Conservation (phyloP, 164 flowering plant genomes). For the Kingdonia uniflora region DNA sequence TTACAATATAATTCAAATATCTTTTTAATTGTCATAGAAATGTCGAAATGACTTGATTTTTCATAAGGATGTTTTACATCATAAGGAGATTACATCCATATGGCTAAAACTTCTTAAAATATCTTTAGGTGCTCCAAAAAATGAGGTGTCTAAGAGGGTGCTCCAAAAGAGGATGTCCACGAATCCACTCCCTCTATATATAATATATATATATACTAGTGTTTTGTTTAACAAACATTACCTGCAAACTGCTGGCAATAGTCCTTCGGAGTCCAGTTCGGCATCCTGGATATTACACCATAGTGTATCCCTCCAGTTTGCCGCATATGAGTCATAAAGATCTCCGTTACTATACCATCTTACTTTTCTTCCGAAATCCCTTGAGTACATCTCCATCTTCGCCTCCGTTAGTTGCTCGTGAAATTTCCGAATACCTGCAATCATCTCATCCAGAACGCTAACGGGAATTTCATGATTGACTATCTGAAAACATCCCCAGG, state of each 20-base stretch:
- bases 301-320: conserved; percentile 11
- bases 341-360: conserved; percentile 1
- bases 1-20: too few species aligned
- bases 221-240: not conserved
- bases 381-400: conserved; percentile 2
- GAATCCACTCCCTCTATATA: too few species aligned
- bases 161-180: too few species aligned
- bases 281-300: not conserved
- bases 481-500: conserved; percentile 16
- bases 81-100: too few species aligned
- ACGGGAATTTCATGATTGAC: conserved; percentile 14
- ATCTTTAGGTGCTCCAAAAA: too few species aligned
- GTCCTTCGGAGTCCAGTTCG: conserved; percentile 8
- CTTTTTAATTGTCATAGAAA: too few species aligned
- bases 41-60: too few species aligned
- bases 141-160: too few species aligned
- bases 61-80: too few species aligned
- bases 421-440: conserved; percentile 5
- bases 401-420: conserved; percentile 15
- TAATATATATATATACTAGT: not conserved
- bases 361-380: not conserved
- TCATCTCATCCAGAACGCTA: conserved; percentile 12
- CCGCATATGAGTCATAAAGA: conserved; percentile 3
- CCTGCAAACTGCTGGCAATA: conserved; percentile 11
- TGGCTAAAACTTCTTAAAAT: too few species aligned